Evolutionary conservation across 805 yeast genomes (phyloP), one percentile per base, ranked within the genome.

Genomic region (Saccharomyces kudriavzevii): DNA sequence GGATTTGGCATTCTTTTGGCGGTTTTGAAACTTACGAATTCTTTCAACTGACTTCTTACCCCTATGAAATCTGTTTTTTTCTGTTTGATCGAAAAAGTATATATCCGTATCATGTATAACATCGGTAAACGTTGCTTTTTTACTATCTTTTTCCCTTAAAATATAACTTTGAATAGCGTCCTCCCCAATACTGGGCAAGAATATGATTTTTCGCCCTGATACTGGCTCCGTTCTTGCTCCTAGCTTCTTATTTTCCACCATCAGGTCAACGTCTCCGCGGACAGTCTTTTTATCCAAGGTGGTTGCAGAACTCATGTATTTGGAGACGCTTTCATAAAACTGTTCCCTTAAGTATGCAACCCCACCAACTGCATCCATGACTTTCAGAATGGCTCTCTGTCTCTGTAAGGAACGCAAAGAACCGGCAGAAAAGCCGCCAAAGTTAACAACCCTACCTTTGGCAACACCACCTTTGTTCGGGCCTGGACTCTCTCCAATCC

Each of bases 251-350:
- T 58, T 56, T 43, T 64, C 50, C 3, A 62, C 54, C 60, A 69
- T 56, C 35, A 61, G 49, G 0, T 59, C 57, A 0, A 79, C 69
- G 57, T 80, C 85, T 5, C 77, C 74, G 5, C 64, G 60, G 11
- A 80, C 60, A 0, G 91, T 85, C 51, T 75, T 77, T 31, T 79
- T 75, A 58, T 85, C 91, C 17, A 82, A 48, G 9, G 62, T 50
- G 2, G 70, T 71, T 1, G 66, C 66, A 13, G 78, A 72, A 0
- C 76, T 76, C 57, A 78, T 57, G 17, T 56, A 59, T 2, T 70
- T 73, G n/a, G 80, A 73, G 1, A 83, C 58, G 4, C 61, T 65
- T 9, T 69, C 71, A 40, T 72, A 62, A 35, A 83, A 69, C 9
- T 64, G 68, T 14, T 59, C 62, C n/a, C 79, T 77, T 0, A 78